Evolutionary conservation across 352 stramenopile species (phyloP), one percentile per base, ranked within the genome.

Genomic region (Stephanocyclus meneghinianus): DNA sequence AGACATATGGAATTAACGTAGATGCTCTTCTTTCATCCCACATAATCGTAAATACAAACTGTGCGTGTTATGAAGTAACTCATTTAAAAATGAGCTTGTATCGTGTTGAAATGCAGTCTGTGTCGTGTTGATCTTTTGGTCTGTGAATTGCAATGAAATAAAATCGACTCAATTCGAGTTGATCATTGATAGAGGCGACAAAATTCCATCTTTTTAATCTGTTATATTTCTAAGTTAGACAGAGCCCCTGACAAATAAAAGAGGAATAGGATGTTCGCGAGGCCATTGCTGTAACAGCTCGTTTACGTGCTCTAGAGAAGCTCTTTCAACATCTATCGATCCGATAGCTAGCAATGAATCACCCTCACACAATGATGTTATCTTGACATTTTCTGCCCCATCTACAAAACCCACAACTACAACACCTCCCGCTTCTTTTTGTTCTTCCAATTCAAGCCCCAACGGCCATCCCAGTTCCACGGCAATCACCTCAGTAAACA

Each of bases 1-100:
- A 60, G 74, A 5, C 74, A 82, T 45, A 59, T 82, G 74, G 74
- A 82, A 53, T 66, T 82, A 45, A 77, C 74, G 29, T 82, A 77
- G 5, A 56, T 10, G 47, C 35, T 40, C 35, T 40, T 40, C 35
- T 40, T 40, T 2, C 35, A 8, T 40, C 0, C 4, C 3, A 9
- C 35, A 4, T 2, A 40, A 4, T 40, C 35, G 35, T 40, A 2
- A 8, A 40, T 40, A 40, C 35, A 1, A 40, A 40, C 35, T 9
- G 3, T 40, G 35, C 35, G 35, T 40, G 35, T 8, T 40, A 4
- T 40, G 35, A 40, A 40, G 35, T 40, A 40, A 40, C 1, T 26
- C 21, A 26, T 26, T 26, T 26, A 26, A 40, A 40, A 40, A 40
- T 40, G 3, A 40, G 7, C 35, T 8, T 26, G 21, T 26, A 1